Evolutionary conservation across 495 filamentous ascomycete genomes (phyloP), one percentile per base, ranked within the genome.

Genomic region (Penicillium daleae): DNA sequence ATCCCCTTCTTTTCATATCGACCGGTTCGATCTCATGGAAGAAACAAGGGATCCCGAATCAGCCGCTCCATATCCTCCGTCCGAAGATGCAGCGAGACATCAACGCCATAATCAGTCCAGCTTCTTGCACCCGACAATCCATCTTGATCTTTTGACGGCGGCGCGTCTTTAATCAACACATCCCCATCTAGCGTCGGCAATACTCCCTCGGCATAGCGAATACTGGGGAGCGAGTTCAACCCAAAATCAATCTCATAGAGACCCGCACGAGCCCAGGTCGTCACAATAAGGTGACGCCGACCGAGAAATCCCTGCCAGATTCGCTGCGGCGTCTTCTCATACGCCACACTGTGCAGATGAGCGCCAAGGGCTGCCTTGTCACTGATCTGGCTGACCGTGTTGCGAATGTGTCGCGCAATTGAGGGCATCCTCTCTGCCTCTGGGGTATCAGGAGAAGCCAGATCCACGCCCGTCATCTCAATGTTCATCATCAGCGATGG

Each of bases 231-330:
- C 50, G 24, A 15, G 42, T 22, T 22, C 17, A 65, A 15, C 19
- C 71, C 67, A 58, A 75, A 75, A 63, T 72, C 66, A 15, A 75
- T 57, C 26, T 68, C 71, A 37, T 76, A 74, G 19, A 76, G 32
- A 17, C 63, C 64, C 1, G 66, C 58, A 3, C 66, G 61, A 6
- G 64, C 66, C 74, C 74, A 76, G 1, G 67, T 66, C 5, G 74
- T 76, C n/a, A 71, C 69, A 55, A 76, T 62, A 7, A 67, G 52
- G 54, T 76, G 74, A 1, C 66, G 59, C 10, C 51, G 29, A 9
- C 74, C 74, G 15, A 76, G 54, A 44, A 76, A 76, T 15, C 60
- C 74, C 59, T 74, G 72, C 74, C 74, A 76, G 37, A 76, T 63
- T 12, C 72, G 64, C 60, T 76, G 74, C 4, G 74, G 74, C 24